Percentiles rank a stretch among this genome's conserved stretches.
Evolutionary conservation across 371 early-diverging fungal genomes (phyloP).

Genomic region (Synchytrium microbalum): DNA sequence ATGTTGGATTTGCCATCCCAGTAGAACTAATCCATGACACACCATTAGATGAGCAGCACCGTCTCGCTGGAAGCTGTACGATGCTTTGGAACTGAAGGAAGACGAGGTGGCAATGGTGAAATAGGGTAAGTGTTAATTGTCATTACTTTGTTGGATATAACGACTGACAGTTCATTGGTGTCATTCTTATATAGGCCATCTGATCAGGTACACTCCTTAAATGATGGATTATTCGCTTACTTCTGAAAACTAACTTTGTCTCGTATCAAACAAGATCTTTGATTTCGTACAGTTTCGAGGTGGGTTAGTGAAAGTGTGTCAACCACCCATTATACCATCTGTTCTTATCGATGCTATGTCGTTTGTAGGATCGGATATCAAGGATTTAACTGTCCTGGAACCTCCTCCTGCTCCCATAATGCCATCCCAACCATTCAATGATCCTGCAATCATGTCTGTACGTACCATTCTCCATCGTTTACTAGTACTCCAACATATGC

Average conservation of each 20-base stretch:
- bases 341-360: slow-evolving; percentile 62
- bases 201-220: background rate
- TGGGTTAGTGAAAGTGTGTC: background rate
- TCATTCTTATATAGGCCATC: background rate
- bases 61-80: slow-evolving; percentile 17
- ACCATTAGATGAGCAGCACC: background rate
- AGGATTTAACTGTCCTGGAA: slow-evolving; percentile 65
- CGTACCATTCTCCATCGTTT: too few relatives aligned
- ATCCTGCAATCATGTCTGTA: slow-evolving; percentile 84
- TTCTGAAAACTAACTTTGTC: background rate
- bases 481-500: too few relatives aligned
- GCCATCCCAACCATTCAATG: slow-evolving; percentile 60
- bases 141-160: too few relatives aligned
- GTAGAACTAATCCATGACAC: background rate
- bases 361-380: slow-evolving; percentile 90
- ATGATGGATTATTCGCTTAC: background rate
- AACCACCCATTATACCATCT: background rate
- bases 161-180: too few relatives aligned
- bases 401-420: slow-evolving; percentile 45
- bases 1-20: background rate
- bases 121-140: background rate
- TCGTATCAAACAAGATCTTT: background rate
- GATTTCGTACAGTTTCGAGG: background rate
- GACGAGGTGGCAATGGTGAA: slow-evolving; percentile 9
- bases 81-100: slow-evolving; percentile 43